Evolutionary conservation across 2,329 filamentous ascomycete species (phyloP), one percentile per base, ranked within the genome.

Genomic region (Paracorniculantispora psalliotae): DNA sequence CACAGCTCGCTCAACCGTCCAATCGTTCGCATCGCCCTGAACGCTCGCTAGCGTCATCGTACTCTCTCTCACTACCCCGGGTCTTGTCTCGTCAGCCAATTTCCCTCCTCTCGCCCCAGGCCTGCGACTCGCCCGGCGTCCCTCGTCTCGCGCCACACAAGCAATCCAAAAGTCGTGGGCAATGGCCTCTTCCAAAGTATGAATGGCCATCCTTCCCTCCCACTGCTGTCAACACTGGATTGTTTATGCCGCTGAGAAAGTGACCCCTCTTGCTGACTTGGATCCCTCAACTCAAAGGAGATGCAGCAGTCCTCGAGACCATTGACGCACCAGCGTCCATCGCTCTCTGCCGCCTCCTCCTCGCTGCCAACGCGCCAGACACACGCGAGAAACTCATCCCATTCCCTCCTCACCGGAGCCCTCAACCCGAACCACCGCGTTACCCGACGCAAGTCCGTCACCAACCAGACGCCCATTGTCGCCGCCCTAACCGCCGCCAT

Each of bases 371-470:
- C 71, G 65, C 87, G 86, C 65, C 81, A 85, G 70, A 77, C 83
- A 64, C 85, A 89, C 75, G 83, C 85, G 63, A 88, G 92, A 69
- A 86, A 85, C 67, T 90, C 92, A 77, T 90, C 90, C 52, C 89
- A 94, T 74, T 93, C 91, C 60, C 80, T 92, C 66, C 88, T 92
- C 59, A 83, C 89, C 61, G 85, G 86, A 66, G 85, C 89, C 60
- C 83, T 92, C 69, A 93, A 92, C 77, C 78, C 87, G 67, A 87
- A 85, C 72, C 90, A 96, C 74, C 90, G 94, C 67, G 86, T 97
- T 66, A 92, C 90, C 67, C 90, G 93, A 69, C 86, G 94, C 68
- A 97, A 97, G 83, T 97, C 92, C 76, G 92, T 96, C 71, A 91
- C 90, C 62, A 88, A 86, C 64, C 84, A 87, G 49, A 82, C 81